Conservation (phyloP, 2,329 filamentous ascomycete genomes). For the Penicillium aurantiogriseum region DNA sequence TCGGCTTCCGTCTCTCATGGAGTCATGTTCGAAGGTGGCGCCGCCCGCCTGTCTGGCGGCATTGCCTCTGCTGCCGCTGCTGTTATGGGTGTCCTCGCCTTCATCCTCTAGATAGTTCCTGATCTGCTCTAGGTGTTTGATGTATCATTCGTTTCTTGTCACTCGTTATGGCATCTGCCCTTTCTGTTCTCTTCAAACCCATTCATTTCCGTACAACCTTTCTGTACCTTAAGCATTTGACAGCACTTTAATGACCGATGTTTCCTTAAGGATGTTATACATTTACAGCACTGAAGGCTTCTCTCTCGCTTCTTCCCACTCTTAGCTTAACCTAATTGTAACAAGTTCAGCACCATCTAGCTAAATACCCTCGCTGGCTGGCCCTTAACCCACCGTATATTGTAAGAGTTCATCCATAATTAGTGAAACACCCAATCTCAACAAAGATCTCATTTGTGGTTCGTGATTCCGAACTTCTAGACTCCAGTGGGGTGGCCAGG, state of each 20-base stretch:
- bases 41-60: slow-evolving; percentile 22
- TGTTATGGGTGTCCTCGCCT: slow-evolving; percentile 29
- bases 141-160: slow-evolving; percentile 5
- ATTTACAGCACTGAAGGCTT: rapidly evolving
- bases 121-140: not conserved
- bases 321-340: not conserved
- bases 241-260: slow-evolving; percentile 12
- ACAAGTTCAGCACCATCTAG: rapidly evolving
- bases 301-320: rapidly evolving
- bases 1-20: slow-evolving; percentile 26
- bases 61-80: slow-evolving; percentile 25
- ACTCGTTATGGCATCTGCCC: slow-evolving; percentile 8
- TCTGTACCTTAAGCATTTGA: slow-evolving; percentile 3
- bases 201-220: slow-evolving; percentile 6
- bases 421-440: too few relatives aligned
- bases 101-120: slow-evolving; percentile 23
- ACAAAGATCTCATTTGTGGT: not conserved
- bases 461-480: not conserved
- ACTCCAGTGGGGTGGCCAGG: not conserved
- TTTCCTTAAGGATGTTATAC: slow-evolving; percentile 1
- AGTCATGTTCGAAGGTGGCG: slow-evolving; percentile 28
- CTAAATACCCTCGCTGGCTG: rapidly evolving
- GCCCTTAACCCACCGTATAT: rapidly evolving
- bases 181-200: not conserved
- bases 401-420: not conserved